These are phyloP conservation scores for Vaccinium darrowii DNA, from an alignment of 148 eudicot species.

Conservation along the genomic window DNA sequence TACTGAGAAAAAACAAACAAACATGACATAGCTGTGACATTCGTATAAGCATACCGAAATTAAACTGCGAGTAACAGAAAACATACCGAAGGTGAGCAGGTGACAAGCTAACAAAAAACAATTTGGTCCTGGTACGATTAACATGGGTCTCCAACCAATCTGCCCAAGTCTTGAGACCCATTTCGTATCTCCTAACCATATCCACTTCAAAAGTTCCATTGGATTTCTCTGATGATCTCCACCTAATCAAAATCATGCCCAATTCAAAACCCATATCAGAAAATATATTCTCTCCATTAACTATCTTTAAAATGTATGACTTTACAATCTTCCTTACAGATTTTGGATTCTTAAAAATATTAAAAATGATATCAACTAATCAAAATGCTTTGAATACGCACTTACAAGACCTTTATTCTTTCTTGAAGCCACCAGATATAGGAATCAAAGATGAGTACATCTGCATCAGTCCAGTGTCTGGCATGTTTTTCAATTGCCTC, in stretches of 20 bases:
- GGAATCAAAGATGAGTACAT: constrained; percentile 63
- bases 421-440: constrained; percentile 73
- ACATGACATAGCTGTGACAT: not conserved
- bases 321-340: not conserved
- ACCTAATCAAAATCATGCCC: constrained; percentile 17
- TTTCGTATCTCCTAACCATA: constrained; percentile 21
- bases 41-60: not conserved
- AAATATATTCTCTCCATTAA: not conserved
- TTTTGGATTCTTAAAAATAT: not conserved
- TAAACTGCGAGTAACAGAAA: not conserved
- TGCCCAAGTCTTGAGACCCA: constrained; percentile 36
- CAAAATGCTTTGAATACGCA: not conserved
- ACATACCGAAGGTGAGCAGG: constrained; percentile 29
- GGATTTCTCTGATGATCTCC: constrained; percentile 16
- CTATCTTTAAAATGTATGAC: not conserved
- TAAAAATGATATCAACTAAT: not conserved
- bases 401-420: constrained; percentile 48
- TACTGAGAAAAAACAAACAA: not conserved
- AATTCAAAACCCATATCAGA: not conserved
- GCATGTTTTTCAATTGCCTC: constrained; percentile 69
- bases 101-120: constrained; percentile 39
- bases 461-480: constrained; percentile 61
- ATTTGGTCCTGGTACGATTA: constrained; percentile 30
- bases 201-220: constrained; percentile 12
- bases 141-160: constrained; percentile 33